Conservation (phyloP, 2,329 filamentous ascomycete genomes). For the Ascochyta viciae-villosae region DNA sequence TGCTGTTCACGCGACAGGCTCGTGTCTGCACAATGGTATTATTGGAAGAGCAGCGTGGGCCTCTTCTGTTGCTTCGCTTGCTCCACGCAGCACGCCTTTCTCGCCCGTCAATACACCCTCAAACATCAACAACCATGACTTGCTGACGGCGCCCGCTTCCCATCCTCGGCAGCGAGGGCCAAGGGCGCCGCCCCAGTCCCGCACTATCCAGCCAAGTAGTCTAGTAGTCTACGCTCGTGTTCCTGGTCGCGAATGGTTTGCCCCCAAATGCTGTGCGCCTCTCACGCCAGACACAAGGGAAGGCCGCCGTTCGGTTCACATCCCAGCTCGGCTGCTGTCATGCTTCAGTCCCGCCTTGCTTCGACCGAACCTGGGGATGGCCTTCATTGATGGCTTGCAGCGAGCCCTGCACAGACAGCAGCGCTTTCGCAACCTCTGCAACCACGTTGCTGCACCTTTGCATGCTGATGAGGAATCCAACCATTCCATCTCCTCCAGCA, state of each 20-base stretch:
- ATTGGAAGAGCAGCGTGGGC: conserved; percentile 14
- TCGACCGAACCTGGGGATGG: conserved; percentile 4
- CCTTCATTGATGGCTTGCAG: conserved; percentile 1
- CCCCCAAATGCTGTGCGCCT: conserved; percentile 1
- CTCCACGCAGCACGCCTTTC: conserved; percentile 10
- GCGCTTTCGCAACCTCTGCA: not conserved
- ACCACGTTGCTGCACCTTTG: not conserved
- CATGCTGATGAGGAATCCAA: conserved; percentile 1
- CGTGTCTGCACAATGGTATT: conserved; percentile 18
- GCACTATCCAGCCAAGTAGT: conserved; percentile 24
- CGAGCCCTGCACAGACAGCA: not conserved
- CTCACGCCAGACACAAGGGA: conserved; percentile 9
- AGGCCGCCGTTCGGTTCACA: not conserved
- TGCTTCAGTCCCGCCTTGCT: conserved; percentile 17
- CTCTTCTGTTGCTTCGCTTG: conserved; percentile 5
- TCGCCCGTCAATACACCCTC: conserved; percentile 11
- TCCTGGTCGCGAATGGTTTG: conserved; percentile 11
- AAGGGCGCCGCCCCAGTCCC: conserved; percentile 1
- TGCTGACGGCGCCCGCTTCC: conserved; percentile 8
- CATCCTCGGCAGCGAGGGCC: conserved; percentile 8
- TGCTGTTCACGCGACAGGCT: conserved; percentile 11
- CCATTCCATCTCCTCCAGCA: not conserved
- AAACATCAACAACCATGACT: conserved; percentile 5
- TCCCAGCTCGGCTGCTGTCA: conserved; percentile 1
- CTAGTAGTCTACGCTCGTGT: conserved; percentile 26